Base-by-base conservation (phyloP, 2,329 filamentous ascomycete genomes). In the Neofusicoccum sp. region DNA sequence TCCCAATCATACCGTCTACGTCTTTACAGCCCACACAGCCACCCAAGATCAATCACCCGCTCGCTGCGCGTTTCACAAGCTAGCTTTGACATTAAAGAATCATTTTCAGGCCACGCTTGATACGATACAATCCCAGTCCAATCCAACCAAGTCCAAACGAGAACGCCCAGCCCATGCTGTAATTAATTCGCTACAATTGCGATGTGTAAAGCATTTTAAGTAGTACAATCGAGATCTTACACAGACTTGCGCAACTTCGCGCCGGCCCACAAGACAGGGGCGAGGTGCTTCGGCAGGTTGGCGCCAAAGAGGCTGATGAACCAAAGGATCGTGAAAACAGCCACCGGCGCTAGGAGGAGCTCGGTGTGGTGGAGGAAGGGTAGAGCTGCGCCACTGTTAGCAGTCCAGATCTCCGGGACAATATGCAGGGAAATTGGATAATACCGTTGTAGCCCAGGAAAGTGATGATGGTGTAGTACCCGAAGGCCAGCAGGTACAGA, bases 291-390 rank as follows among this genome's bases (percentile, higher is more conserved):
- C 3, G 81, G 78, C 67, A 83, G 77, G 66, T 83, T 83, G 62
- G 83, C 78, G 1, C 81, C 81, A 67, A 83, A 83, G 0, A 84
- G 70, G 62, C 79, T 82, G 48, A 78, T 73, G 62, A 84, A 74
- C 86, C 87, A 90, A 31, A 89, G 70, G 33, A 88, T 78, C 1
- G 80, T 81, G 52, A 86, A 83, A 1, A 86, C 78, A n/a, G 85
- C 78, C 50, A 88, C 84, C 0, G 87, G 87, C 11, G 85, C 78
- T 36, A 90, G 79, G 12, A 90, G 79, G 3, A 89, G 80, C 72
- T 89, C 86, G 1, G 87, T 89, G 67, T 89, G 86, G 71, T 87
- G 85, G 29, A 89, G 75, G 71, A 89, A 89, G 0, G 87, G 87
- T 14, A 90, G 77, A 29, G 87, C 86, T 82, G 61, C 2, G 6